Conservation (phyloP, 1,284 basidiomycete species). For the Peniophora sp. region DNA sequence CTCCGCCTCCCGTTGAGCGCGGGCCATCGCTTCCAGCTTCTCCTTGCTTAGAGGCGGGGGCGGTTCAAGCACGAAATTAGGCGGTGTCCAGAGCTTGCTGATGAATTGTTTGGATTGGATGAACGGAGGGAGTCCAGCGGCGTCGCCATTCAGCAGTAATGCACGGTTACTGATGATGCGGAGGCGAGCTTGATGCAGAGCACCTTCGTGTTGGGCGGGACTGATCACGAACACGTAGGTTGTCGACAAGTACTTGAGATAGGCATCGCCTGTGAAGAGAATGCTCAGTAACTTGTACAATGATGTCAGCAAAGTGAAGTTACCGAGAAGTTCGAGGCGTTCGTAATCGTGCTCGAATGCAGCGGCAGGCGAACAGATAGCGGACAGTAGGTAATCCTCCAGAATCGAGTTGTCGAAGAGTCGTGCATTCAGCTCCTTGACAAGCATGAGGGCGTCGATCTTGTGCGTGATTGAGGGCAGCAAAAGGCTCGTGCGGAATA, state of each 20-base stretch:
- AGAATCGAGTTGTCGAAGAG: conserved; percentile 54
- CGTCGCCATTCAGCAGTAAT: conserved; percentile 47
- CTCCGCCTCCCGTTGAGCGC: too few species aligned
- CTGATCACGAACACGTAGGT: conserved; percentile 64
- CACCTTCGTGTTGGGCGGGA: conserved; percentile 53
- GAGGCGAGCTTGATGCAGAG: conserved; percentile 55
- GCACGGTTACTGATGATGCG: conserved; percentile 67
- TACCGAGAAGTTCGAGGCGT: conserved; percentile 73
- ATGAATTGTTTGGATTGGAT: conserved; percentile 67
- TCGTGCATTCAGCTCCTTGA: conserved; percentile 68
- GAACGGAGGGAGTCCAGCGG: conserved; percentile 54
- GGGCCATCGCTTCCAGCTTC: background rate
- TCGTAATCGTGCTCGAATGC: conserved; percentile 69
- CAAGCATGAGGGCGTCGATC: conserved; percentile 64
- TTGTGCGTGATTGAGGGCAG: conserved; percentile 65
- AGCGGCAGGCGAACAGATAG: conserved; percentile 61
- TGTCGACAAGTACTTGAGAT: conserved; percentile 71
- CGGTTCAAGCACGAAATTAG: conserved; percentile 29
- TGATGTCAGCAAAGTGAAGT: background rate
- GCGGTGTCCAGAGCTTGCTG: conserved; percentile 56
- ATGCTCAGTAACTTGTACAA: background rate
- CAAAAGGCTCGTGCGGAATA: conserved; percentile 54
- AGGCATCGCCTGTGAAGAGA: conserved; percentile 56
- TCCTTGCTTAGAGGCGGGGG: conserved; percentile 9
- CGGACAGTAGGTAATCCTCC: conserved; percentile 52